Evolutionary conservation across 495 filamentous ascomycete genomes (phyloP).

Genomic region (Astrothelium subdiscretum): DNA sequence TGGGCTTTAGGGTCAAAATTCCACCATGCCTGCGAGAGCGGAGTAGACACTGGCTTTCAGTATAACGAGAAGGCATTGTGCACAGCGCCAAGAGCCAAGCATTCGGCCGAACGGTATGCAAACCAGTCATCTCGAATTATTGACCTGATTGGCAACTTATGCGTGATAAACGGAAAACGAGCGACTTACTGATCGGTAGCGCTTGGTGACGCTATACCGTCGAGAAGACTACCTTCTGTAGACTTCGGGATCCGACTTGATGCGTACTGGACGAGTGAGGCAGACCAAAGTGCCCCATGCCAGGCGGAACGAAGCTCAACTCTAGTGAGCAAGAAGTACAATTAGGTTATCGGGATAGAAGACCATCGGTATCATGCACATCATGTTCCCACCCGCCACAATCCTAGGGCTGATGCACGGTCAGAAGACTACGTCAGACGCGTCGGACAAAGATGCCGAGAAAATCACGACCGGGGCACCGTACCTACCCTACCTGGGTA

Average conservation of each 20-base stretch:
- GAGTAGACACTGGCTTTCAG: neutral
- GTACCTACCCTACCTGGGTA: no score
- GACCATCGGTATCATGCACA: neutral
- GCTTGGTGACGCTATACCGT: neutral
- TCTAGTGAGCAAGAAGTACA: neutral
- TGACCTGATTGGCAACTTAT: no score
- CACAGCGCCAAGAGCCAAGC: neutral
- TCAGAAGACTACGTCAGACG: neutral
- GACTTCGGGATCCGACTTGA: neutral
- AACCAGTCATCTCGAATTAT: no score
- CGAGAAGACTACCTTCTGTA: neutral
- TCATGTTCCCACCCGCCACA: neutral
- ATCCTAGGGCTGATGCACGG: constrained; percentile 2
- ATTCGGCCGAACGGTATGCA: neutral
- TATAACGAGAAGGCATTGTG: neutral
- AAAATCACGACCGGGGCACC: neutral
- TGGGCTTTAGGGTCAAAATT: neutral
- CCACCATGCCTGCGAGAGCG: neutral
- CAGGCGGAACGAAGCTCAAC: neutral
- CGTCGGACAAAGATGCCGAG: neutral
- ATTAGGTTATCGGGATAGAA: neutral
- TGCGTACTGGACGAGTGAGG: neutral
- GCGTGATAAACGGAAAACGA: no score
- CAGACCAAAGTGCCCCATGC: neutral
- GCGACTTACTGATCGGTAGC: neutral